Percentiles rank a stretch among this genome's conserved stretches.
Conservation (phyloP, 2,329 filamentous ascomycete genomes). For the Xylaria multiplex region DNA sequence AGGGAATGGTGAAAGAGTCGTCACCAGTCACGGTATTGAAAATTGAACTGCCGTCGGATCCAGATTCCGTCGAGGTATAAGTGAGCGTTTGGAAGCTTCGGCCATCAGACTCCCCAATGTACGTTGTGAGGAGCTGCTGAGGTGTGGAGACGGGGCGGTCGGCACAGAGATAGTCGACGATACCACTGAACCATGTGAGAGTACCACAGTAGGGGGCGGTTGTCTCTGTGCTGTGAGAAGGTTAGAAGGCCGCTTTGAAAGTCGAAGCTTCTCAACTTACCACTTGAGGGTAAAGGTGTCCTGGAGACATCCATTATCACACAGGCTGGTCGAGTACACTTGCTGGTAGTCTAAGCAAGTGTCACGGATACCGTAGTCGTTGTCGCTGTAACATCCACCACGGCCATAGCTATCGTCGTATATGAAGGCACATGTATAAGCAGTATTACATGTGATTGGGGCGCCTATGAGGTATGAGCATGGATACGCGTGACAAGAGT, state of each 20-base stretch:
- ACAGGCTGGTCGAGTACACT: slow-evolving; percentile 51
- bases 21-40: slow-evolving; percentile 8
- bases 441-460: slow-evolving; percentile 53
- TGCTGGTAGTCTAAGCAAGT: slow-evolving; percentile 54
- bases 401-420: slow-evolving; percentile 50
- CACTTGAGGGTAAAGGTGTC: slow-evolving; percentile 59
- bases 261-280: slow-evolving; percentile 46
- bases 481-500: background rate
- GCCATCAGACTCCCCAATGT: slow-evolving; percentile 50
- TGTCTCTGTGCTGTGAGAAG: slow-evolving; percentile 49
- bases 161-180: slow-evolving; percentile 59
- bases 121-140: slow-evolving; percentile 55
- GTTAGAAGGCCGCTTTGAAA: slow-evolving; percentile 33
- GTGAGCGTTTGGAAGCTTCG: slow-evolving; percentile 46
- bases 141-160: slow-evolving; percentile 47
- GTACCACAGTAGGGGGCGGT: slow-evolving; percentile 57
- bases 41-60: background rate
- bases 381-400: slow-evolving; percentile 56
- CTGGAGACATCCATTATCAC: slow-evolving; percentile 53
- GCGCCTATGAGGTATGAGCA: slow-evolving; percentile 46
- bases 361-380: slow-evolving; percentile 50
- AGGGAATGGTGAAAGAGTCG: slow-evolving; percentile 15
- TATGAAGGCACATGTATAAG: slow-evolving; percentile 55
- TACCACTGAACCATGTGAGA: slow-evolving; percentile 53
- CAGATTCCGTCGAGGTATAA: slow-evolving; percentile 23